Base-by-base conservation (phyloP, 129 eudicot genomes). In the Apium graveolens region DNA sequence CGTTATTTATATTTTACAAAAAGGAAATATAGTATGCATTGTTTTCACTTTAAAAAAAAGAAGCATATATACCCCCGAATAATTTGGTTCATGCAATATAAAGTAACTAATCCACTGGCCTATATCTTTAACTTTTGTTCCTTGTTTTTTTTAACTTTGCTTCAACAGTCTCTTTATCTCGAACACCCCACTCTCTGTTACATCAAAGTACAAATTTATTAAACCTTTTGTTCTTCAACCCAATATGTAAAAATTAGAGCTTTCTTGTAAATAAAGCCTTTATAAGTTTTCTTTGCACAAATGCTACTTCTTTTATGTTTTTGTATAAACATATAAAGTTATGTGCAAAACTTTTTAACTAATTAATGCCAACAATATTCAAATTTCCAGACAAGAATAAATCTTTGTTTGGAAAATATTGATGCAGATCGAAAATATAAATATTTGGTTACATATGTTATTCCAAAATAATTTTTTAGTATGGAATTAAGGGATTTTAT, bases 161-260 rank as follows among this genome's bases (percentile, higher is more conserved):
- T 35, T 38, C 70, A 81, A 81, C 84, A 76, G 77, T 68, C 14
- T 31, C 84, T 81, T 77, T 81, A 20, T 76, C 57, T 76, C 76
- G 1, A 13, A 9, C 35, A 35, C 75, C n/a, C 37, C 41, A n/a
- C 41, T 26, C 44, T 38, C 44, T 38, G 55, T 4, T 51, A 4
- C 11, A 32, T 18, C 45, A 76, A 37, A 55, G 13, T 20, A 1
- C 20, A 5, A 55, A 76, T 24, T 35, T 32, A 10, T 27, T 4
- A 8, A 9, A 24, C 65, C 18, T 55, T 55, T 55, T 55, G 31
- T 55, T 55, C 27, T 53, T 24, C 65, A 21, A 49, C 63, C 24
- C 11, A 7, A 7, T 21, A 49, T 18, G 8, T 48, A 21, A 5
- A 53, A 5, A 3, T 53, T 53, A 49, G 26, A 9, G 62, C 31